A percentile compares a stretch with the other conserved stretches of the same genome.
These are phyloP conservation scores for Halophytophthora batemanensis DNA, from an alignment of 352 stramenopile species.

Conservation along the genomic window DNA sequence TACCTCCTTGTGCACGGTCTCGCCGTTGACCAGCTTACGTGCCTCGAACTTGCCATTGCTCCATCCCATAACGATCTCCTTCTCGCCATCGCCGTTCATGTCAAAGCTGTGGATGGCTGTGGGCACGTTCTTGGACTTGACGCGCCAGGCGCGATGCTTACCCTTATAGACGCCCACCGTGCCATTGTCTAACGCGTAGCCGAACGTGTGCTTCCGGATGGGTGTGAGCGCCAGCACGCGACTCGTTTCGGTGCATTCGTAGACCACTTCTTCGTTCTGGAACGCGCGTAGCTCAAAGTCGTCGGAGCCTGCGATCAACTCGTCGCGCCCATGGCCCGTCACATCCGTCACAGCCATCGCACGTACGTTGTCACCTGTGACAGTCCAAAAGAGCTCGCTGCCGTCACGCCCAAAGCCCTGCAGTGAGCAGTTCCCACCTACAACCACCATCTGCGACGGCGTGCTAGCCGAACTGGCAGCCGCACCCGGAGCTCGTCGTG, in stretches of 20 bases:
- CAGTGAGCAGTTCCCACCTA: slow-evolving; percentile 92
- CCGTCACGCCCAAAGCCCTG: slow-evolving; percentile 84
- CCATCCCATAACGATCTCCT: slow-evolving; percentile 90
- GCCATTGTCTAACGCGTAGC: slow-evolving; percentile 89
- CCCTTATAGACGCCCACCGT: slow-evolving; percentile 92
- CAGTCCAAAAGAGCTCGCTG: slow-evolving; percentile 88
- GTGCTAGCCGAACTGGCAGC: slow-evolving; percentile 15
- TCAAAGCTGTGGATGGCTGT: slow-evolving; percentile 86
- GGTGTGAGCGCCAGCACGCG: slow-evolving; percentile 64
- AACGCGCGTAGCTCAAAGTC: slow-evolving; percentile 91
- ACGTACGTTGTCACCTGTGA: slow-evolving; percentile 90
- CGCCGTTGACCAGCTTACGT: slow-evolving; percentile 65
- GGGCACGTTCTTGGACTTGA: slow-evolving; percentile 89
- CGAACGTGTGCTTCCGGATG: slow-evolving; percentile 74
- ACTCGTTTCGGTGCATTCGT: slow-evolving; percentile 88
- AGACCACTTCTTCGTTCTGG: slow-evolving; percentile 85
- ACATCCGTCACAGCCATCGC: slow-evolving; percentile 75
- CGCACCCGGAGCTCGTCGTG: not conserved
- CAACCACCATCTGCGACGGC: slow-evolving; percentile 76
- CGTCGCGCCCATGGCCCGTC: slow-evolving; percentile 56
- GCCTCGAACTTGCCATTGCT: slow-evolving; percentile 89
- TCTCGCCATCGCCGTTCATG: slow-evolving; percentile 87
- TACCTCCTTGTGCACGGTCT: slow-evolving; percentile 83
- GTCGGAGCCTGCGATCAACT: slow-evolving; percentile 89
- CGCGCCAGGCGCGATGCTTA: slow-evolving; percentile 84